These are phyloP conservation scores for Aleurites moluccanus DNA, from an alignment of 441 rosid genomes.

Conservation along the genomic window DNA sequence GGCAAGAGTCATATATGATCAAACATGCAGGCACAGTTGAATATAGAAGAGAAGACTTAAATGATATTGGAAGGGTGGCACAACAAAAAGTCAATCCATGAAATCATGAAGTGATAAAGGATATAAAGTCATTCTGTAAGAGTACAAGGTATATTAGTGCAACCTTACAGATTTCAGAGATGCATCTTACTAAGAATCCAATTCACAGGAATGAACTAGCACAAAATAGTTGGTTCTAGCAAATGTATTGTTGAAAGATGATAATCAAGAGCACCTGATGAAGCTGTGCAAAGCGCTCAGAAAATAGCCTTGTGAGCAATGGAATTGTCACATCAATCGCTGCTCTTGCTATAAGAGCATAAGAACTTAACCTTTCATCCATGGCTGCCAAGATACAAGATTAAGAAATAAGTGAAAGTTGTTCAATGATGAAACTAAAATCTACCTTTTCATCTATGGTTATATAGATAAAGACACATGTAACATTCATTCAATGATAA, in stretches of 20 bases:
- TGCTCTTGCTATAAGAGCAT: conserved; percentile 97
- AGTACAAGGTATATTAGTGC: background rate
- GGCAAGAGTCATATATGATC: background rate
- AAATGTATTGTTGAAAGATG: conserved; percentile 10
- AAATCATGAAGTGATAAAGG: background rate
- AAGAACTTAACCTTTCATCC: conserved; percentile 95
- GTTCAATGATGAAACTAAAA: background rate
- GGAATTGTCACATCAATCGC: conserved; percentile 83
- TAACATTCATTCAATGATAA: background rate
- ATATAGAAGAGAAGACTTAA: background rate
- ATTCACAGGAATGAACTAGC: background rate
- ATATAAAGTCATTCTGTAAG: background rate
- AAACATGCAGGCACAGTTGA: background rate
- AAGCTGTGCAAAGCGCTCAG: conserved; percentile 70
- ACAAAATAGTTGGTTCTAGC: background rate
- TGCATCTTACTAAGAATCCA: conserved; percentile 5
- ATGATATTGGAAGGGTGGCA: no score
- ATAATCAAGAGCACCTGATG: conserved; percentile 72
- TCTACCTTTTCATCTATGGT: conserved; percentile 74
- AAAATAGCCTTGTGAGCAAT: conserved; percentile 60
- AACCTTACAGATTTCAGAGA: background rate
- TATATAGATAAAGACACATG: conserved; percentile 27
- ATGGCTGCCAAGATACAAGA: conserved; percentile 61
- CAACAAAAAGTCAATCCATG: background rate
- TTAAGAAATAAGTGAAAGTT: conserved; percentile 10